A percentile compares a stretch with the other conserved stretches of the same genome.
Conservation (phyloP, 306 rosid species). For the Mimosa pudica region DNA sequence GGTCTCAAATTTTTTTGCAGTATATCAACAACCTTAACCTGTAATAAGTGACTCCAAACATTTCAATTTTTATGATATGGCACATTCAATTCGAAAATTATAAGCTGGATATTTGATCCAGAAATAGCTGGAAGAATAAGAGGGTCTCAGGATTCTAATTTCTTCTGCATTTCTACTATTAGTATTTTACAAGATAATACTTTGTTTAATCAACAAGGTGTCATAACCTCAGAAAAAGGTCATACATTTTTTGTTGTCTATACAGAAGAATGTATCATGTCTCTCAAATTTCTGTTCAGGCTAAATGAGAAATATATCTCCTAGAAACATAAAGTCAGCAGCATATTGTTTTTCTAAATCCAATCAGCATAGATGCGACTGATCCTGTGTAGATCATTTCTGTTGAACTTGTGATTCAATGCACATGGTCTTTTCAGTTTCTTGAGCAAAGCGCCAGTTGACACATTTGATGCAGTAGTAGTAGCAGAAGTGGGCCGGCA, state of each 20-base stretch:
- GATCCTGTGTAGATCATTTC: conserved; percentile 35
- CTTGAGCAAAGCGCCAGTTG: conserved; percentile 13
- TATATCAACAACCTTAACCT: background rate
- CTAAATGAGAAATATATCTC: conserved; percentile 1
- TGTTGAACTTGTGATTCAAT: conserved; percentile 28
- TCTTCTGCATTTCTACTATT: background rate
- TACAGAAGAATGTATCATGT: conserved; percentile 20
- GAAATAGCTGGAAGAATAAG: background rate
- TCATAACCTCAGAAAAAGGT: background rate
- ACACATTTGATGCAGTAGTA: conserved; percentile 15
- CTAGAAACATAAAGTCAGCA: background rate
- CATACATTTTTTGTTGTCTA: conserved; percentile 2
- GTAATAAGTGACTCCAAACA: background rate
- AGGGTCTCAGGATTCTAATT: conserved; percentile 1
- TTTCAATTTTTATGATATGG: background rate
- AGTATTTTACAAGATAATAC: background rate
- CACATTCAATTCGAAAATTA: background rate
- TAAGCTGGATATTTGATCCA: background rate
- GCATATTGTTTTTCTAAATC: conserved; percentile 39
- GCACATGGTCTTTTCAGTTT: conserved; percentile 7
- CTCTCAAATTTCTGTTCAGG: background rate
- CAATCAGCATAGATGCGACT: conserved; percentile 61
- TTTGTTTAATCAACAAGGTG: background rate
- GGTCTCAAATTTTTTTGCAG: background rate
- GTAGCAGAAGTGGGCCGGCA: conserved; percentile 23